Evolutionary conservation across 2,329 filamentous ascomycete genomes (phyloP).

Genomic region (Diaporthe longicolla): DNA sequence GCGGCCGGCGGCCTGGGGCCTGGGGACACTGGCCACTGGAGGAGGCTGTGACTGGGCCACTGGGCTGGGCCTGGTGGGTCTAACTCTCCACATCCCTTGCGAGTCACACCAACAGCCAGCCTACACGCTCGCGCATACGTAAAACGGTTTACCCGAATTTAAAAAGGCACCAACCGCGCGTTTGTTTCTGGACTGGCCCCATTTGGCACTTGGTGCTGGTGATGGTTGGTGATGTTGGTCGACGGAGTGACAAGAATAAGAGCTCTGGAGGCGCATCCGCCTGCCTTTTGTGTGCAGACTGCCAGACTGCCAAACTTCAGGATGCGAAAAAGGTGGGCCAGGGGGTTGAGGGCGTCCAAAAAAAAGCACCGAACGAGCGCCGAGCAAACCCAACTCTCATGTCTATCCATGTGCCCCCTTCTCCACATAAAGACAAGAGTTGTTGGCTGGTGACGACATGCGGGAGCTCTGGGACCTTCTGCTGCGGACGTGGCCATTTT

Average conservation of each 20-base stretch:
- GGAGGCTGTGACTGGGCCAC: neutral
- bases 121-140: neutral
- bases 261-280: neutral
- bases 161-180: slow-evolving; percentile 18
- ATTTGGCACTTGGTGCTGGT: neutral
- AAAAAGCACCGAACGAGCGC: slow-evolving; percentile 18
- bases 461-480: neutral
- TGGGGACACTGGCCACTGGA: neutral
- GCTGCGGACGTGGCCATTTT: neutral
- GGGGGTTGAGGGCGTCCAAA: neutral
- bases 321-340: neutral
- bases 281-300: neutral
- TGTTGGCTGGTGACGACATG: slow-evolving; percentile 8
- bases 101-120: neutral
- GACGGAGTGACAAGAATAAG: neutral
- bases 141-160: neutral
- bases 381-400: slow-evolving; percentile 14
- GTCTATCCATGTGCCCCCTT: neutral
- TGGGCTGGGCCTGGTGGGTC: slow-evolving; percentile 20
- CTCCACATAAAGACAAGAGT: neutral
- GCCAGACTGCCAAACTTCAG: neutral
- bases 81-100: neutral
- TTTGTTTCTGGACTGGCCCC: neutral
- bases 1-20: neutral
- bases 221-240: neutral